Base-by-base conservation (phyloP, 805 yeast genomes). In the Blastobotrys terrestris region DNA sequence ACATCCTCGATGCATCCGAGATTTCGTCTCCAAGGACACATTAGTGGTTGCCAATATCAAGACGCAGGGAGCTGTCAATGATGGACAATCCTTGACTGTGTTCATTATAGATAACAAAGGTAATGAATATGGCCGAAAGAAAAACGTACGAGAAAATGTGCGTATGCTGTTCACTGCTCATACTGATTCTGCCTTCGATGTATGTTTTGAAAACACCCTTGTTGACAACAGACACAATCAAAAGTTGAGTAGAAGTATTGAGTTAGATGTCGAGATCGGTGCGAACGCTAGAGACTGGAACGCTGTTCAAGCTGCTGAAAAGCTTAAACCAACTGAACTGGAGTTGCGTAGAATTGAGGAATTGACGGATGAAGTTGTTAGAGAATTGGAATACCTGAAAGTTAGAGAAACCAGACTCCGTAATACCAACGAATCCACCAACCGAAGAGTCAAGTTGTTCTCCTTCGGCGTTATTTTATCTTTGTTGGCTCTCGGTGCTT, bases 271-370 rank as follows among this genome's bases (percentile, higher is more conserved):
- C 55, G 98, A 94, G 70, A 83, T 90, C 57, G 99, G 99, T 44
- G 87, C 97, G 49, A 87, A 90, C 63, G 99, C 98, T 43, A 85
- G 98, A 71, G 98, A 94, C 73, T 94, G 98, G 97, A 89, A 90
- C 67, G 88, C 90, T 20, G 76, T 91, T 57, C 97, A 91, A 74
- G 91, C 96, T 46, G 80, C 86, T 45, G 98, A 94, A 70, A 88
- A 89, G 68, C 82, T 94, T 69, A 87, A 86, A 72, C 98, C 99
- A 3, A 81, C 85, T 49, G 99, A 94, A 72, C 83, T 91, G 53
- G 95, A 88, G 63, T 77, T 94, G 68, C 85, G 94, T 70, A 84
- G 85, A 67, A 77, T 92, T 53, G 92, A 89, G 69, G 96, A 87
- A 67, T 71, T 88, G 71, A 80, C 95, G 48, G 85, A 81, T 60